phyloP scores from a whole-genome alignment of 129 eudicot genomes.

The Escallonia rubra region DNA sequence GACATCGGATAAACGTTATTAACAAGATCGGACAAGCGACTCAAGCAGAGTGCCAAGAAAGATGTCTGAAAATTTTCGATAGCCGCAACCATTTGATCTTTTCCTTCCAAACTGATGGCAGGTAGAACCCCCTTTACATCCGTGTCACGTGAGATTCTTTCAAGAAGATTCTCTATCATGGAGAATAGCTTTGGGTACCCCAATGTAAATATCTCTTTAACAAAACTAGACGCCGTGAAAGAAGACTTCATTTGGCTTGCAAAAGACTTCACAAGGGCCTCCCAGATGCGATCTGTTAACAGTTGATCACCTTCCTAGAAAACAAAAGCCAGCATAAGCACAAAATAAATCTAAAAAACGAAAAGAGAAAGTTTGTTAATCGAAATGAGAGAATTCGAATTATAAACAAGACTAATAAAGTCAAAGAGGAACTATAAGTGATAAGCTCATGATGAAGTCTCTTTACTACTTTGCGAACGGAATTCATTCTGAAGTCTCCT shows the following conservation, averaged over 20 bases:
- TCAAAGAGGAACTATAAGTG: too few relatives aligned
- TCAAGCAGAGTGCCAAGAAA: slow-evolving; percentile 63
- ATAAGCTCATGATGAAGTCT: too few relatives aligned
- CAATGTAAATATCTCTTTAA: slow-evolving; percentile 69
- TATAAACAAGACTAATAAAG: too few relatives aligned
- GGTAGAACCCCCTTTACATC: slow-evolving; percentile 93
- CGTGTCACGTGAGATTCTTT: slow-evolving; percentile 90
- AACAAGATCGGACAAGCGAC: slow-evolving; percentile 84
- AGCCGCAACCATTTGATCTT: slow-evolving; percentile 73
- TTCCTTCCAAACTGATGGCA: slow-evolving; percentile 71
- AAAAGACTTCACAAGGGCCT: slow-evolving; percentile 82
- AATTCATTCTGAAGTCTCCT: too few relatives aligned
- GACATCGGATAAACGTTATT: slow-evolving; percentile 74
- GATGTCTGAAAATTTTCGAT: slow-evolving; percentile 78
- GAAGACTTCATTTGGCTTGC: slow-evolving; percentile 88
- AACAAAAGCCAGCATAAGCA: slow-evolving; percentile 14
- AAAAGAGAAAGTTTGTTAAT: too few relatives aligned
- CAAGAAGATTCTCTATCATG: slow-evolving; percentile 77
- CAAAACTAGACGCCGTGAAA: slow-evolving; percentile 89
- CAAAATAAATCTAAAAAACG: neutral
- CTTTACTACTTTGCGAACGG: too few relatives aligned
- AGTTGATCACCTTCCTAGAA: slow-evolving; percentile 75
- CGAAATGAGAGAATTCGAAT: too few relatives aligned
- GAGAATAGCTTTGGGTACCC: slow-evolving; percentile 88
- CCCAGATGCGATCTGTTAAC: slow-evolving; percentile 92